phyloP scores from a whole-genome alignment of 176 grass and related monocot genomes.

The Pontederia paniculata region DNA sequence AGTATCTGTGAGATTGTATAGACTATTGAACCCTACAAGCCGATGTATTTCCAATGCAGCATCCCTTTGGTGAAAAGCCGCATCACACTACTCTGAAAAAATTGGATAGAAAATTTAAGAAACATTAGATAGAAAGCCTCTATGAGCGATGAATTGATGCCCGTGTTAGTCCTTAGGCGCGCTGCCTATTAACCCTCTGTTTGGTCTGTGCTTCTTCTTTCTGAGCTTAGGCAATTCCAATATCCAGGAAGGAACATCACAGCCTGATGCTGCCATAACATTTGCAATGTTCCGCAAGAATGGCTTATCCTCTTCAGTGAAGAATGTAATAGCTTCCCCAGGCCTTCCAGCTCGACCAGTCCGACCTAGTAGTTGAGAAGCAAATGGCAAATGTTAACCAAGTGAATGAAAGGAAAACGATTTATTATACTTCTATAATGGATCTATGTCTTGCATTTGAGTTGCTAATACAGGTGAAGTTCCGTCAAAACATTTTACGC shows the following conservation, averaged over 20 bases:
- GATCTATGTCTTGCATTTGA: no score
- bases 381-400: background rate
- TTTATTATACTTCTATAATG: background rate
- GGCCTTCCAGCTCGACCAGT: constrained; percentile 77
- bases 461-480: no score
- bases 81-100: no score
- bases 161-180: constrained; percentile 24
- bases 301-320: constrained; percentile 88
- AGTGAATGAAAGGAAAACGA: background rate
- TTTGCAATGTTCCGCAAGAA: constrained; percentile 87
- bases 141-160: no score
- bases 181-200: constrained; percentile 50
- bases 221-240: constrained; percentile 72
- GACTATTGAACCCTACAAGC: no score
- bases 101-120: no score
- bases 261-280: constrained; percentile 61
- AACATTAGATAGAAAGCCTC: no score
- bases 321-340: constrained; percentile 79
- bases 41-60: no score
- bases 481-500: no score
- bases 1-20: no score
- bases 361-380: constrained; percentile 36
- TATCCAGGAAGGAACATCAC: constrained; percentile 90
- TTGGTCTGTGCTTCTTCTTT: constrained; percentile 62
- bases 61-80: no score